A percentile compares a stretch with the other conserved stretches of the same genome.
These are phyloP conservation scores for Peronospora destructor DNA, from an alignment of 352 stramenopile species.

Conservation along the genomic window DNA sequence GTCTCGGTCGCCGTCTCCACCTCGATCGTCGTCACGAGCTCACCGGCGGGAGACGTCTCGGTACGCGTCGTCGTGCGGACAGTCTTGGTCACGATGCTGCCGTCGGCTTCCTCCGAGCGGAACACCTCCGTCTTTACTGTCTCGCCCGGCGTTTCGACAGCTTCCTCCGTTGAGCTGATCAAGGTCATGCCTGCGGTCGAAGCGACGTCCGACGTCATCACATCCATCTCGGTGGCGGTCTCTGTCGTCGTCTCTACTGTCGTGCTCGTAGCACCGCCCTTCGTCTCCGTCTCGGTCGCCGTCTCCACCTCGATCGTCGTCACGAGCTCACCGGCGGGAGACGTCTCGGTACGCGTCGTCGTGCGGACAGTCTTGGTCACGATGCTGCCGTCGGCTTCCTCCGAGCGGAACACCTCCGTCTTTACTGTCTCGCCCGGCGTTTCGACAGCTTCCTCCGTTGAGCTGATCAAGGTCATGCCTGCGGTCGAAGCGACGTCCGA, in stretches of 20 bases:
- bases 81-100: constrained; percentile 23
- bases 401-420: constrained; percentile 14
- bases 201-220: constrained; percentile 9
- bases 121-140: constrained; percentile 20
- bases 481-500: constrained; percentile 11
- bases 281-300: constrained; percentile 13
- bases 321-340: constrained; percentile 4
- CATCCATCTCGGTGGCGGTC: constrained; percentile 13
- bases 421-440: constrained; percentile 10
- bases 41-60: constrained; percentile 9
- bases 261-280: constrained; percentile 11
- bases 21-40: constrained; percentile 16
- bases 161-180: constrained; percentile 17
- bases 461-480: constrained; percentile 9
- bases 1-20: constrained; percentile 20
- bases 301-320: constrained; percentile 17
- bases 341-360: constrained; percentile 9
- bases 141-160: constrained; percentile 4
- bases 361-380: constrained; percentile 16
- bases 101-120: constrained; percentile 15
- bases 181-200: constrained; percentile 17
- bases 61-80: constrained; percentile 20
- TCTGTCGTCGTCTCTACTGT: constrained; percentile 20
- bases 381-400: constrained; percentile 13
- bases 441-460: constrained; percentile 10